phyloP scores from a whole-genome alignment of 108 stramenopile species.

The Stephanodiscus minutulus region DNA sequence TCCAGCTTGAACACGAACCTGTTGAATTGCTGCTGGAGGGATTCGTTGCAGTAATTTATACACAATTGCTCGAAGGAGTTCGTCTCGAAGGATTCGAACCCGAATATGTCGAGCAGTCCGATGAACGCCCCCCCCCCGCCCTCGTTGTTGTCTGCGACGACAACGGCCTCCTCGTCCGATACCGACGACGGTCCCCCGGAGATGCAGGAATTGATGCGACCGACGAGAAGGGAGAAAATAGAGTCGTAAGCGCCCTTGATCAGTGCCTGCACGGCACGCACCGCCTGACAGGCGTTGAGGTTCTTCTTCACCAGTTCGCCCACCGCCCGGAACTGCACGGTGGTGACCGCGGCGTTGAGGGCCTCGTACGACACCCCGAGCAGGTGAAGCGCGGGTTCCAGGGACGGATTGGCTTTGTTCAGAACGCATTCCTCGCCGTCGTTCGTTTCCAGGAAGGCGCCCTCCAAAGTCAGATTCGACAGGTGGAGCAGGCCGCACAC shows the following conservation, averaged over 20 bases:
- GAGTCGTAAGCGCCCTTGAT: constrained; percentile 92
- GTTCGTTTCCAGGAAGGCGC: constrained; percentile 30
- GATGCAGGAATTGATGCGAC: constrained; percentile 85
- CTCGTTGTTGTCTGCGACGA: too few relatives aligned
- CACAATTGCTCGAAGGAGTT: constrained; percentile 96
- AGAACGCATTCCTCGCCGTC: constrained; percentile 35
- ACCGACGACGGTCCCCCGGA: constrained; percentile 6
- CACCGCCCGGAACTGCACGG: constrained; percentile 73
- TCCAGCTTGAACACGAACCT: constrained; percentile 88
- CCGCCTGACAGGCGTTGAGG: constrained; percentile 61
- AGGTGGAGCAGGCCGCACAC: constrained; percentile 45
- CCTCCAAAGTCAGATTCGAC: constrained; percentile 35
- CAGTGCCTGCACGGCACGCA: constrained; percentile 86
- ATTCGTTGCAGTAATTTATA: constrained; percentile 97
- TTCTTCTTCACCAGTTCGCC: constrained; percentile 77
- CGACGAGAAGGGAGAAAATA: constrained; percentile 89
- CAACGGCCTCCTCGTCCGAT: constrained; percentile 12
- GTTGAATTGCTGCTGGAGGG: constrained; percentile 93
- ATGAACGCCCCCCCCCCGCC: constrained; percentile 67
- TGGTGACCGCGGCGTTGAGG: constrained; percentile 70
- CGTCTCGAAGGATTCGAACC: constrained; percentile 94
- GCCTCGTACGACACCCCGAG: constrained; percentile 67
- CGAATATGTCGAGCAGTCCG: constrained; percentile 98
- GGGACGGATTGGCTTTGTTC: constrained; percentile 29
- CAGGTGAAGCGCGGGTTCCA: constrained; percentile 58